Evolutionary conservation across 179 eudicot genomes (phyloP).

Genomic region (Amaranthus tricolor): DNA sequence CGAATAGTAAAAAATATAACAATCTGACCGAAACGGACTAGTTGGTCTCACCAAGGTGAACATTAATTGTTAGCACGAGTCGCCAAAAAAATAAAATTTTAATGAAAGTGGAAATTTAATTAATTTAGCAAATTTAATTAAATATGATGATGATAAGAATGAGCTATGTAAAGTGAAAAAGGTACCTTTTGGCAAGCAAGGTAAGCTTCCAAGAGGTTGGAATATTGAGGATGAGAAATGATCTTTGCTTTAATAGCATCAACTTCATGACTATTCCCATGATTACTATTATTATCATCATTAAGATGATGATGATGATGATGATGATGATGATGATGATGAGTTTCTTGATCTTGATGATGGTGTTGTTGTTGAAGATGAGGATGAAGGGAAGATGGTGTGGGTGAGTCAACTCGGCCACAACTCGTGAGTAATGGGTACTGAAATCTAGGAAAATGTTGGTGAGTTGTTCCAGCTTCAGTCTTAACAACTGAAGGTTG

Average conservation of each 20-base stretch:
- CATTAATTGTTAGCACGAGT: too few relatives aligned
- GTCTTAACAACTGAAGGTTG: constrained; percentile 20
- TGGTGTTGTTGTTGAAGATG: constrained; percentile 10
- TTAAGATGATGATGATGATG: neutral
- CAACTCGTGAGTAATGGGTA: constrained; percentile 25
- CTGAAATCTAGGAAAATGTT: constrained; percentile 22
- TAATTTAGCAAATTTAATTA: too few relatives aligned
- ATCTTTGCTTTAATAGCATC: constrained; percentile 48
- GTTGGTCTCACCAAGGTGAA: too few relatives aligned
- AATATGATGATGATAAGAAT: too few relatives aligned
- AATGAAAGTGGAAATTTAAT: too few relatives aligned
- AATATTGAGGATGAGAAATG: constrained; percentile 46
- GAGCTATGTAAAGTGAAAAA: too few relatives aligned
- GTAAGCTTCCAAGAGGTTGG: constrained; percentile 47
- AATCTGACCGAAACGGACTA: too few relatives aligned
- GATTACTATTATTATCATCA: constrained; percentile 2
- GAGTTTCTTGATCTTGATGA: constrained; percentile 21
- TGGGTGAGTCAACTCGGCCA: neutral
- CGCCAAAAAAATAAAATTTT: too few relatives aligned
- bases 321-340: neutral
- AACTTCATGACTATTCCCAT: constrained; percentile 26
- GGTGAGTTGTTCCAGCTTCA: constrained; percentile 15
- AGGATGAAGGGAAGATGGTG: constrained; percentile 11
- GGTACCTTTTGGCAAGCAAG: constrained; percentile 52
- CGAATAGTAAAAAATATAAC: too few relatives aligned